Base-by-base conservation (phyloP, 2,329 filamentous ascomycete genomes). In the Microcyclospora pomicola region DNA sequence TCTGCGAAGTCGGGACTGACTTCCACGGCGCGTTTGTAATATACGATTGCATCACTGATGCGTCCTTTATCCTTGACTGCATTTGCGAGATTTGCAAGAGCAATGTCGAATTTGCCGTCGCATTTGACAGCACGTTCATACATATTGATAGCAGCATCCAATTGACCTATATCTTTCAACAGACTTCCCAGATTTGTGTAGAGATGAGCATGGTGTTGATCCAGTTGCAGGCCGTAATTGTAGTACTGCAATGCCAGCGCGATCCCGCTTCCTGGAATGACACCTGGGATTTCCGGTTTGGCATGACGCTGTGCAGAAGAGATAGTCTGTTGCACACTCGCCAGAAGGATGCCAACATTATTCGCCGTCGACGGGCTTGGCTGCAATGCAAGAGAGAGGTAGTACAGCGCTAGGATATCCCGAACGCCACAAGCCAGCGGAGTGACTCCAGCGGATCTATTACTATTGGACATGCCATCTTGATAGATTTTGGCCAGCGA, bases 401-500 rank as follows among this genome's bases (percentile, higher is more conserved):
- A 98, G 59, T 98, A 98, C 10, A 98, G 71, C 2, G 87, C 84
- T 28, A 98, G 64, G 29, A 98, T 96, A 53, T 98, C 91, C 31
- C 85, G 77, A 15, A 96, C 85, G 1, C 85, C 82, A 33, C 80
- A 78, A 2, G 77, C 72, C 14, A 59, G 47, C n/a, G 54, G 55
- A 19, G 44, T 49, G 14, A 58, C 45, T 13, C 53, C 52, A 28
- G 39, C 44, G 11, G 50, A 47, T 19, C 53, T 54, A 39, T 77
- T 75, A 13, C 77, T 77, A 40, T 75, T 85, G 2, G 88, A 85
- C 75, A 95, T 88, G 24, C 83, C 79, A 63, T 98, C 91, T 59
- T 98, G 91, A 47, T 94, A 93, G 28, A 98, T 98, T 60, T 98
- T 98, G 15, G 91, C 91, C 31, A 98, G 66, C 0, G 91, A 98